Percentiles rank a stretch among this genome's conserved stretches.
Evolutionary conservation across 2,329 filamentous ascomycete genomes (phyloP).

Genomic region (Zelopaecilomyces penicillatus): DNA sequence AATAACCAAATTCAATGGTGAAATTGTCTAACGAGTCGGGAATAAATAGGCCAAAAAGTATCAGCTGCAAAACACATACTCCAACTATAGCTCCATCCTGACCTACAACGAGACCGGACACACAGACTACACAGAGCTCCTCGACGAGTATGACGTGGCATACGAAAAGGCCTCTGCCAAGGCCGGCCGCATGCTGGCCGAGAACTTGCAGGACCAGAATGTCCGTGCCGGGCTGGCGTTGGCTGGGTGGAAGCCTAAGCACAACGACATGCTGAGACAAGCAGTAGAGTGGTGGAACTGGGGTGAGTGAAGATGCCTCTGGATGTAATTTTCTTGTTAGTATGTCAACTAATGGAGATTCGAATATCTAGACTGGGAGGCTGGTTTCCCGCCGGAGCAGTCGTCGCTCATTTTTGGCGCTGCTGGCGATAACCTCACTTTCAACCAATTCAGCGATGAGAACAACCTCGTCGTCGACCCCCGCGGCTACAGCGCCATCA

Average conservation of each 20-base stretch:
- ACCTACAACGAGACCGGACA: slow-evolving; percentile 53
- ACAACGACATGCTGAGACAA: slow-evolving; percentile 42
- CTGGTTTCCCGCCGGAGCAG: slow-evolving; percentile 46
- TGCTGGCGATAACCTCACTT: slow-evolving; percentile 51
- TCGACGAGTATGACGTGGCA: slow-evolving; percentile 41
- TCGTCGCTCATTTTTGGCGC: slow-evolving; percentile 47
- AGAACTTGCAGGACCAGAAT: slow-evolving; percentile 55
- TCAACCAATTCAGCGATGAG: slow-evolving; percentile 51
- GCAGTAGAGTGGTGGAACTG: slow-evolving; percentile 52
- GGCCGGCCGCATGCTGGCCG: slow-evolving; percentile 47
- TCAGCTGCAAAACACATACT: slow-evolving; percentile 45
- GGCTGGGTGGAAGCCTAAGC: slow-evolving; percentile 54
- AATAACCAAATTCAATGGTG: too few relatives aligned
- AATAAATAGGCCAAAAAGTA: slow-evolving; percentile 45
- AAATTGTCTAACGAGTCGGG: too few relatives aligned
- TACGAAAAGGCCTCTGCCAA: slow-evolving; percentile 38
- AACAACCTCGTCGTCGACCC: slow-evolving; percentile 55
- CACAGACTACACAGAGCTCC: slow-evolving; percentile 39
- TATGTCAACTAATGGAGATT: neutral
- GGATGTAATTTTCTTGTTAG: too few relatives aligned
- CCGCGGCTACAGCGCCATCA: slow-evolving; percentile 51
- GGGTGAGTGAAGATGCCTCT: slow-evolving; percentile 19
- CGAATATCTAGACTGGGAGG: slow-evolving; percentile 43
- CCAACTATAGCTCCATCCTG: slow-evolving; percentile 48
- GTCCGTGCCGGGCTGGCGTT: slow-evolving; percentile 49